Evolutionary conservation across 305 asterid genomes (phyloP).

Genomic region (Fraxinus ornus): DNA sequence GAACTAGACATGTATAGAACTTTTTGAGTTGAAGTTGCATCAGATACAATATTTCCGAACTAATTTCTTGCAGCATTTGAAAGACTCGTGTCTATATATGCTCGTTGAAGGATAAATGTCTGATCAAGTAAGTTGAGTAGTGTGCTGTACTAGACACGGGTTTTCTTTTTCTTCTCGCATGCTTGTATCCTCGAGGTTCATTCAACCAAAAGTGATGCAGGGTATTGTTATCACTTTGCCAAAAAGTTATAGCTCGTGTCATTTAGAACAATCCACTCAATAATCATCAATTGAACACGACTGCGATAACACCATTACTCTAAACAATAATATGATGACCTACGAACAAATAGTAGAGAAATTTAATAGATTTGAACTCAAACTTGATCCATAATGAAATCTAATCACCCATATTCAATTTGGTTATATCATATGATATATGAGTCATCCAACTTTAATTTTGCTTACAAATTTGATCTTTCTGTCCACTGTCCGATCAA

Average conservation of each 20-base stretch:
- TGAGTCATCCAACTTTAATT: not conserved
- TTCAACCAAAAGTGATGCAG: not conserved
- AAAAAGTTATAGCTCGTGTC: too few species aligned
- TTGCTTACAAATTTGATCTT: not conserved
- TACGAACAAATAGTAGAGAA: not conserved
- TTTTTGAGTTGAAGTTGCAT: not conserved
- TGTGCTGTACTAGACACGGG: not conserved
- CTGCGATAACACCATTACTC: not conserved
- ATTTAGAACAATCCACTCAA: too few species aligned
- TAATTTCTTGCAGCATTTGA: not conserved
- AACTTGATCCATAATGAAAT: not conserved
- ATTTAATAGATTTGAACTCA: not conserved
- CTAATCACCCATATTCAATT: not conserved
- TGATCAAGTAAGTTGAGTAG: not conserved
- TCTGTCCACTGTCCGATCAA: not conserved
- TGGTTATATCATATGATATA: not conserved
- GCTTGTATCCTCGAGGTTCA: not conserved
- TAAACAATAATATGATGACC: not conserved
- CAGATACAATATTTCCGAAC: not conserved
- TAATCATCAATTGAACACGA: not conserved
- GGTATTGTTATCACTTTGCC: too few species aligned
- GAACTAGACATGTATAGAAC: constrained; percentile 20
- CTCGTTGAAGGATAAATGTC: not conserved
- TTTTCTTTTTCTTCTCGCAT: not conserved
- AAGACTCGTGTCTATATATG: not conserved